These are phyloP conservation scores for Ganoderma boninense DNA, from an alignment of 1,284 basidiomycete species.

Conservation along the genomic window DNA sequence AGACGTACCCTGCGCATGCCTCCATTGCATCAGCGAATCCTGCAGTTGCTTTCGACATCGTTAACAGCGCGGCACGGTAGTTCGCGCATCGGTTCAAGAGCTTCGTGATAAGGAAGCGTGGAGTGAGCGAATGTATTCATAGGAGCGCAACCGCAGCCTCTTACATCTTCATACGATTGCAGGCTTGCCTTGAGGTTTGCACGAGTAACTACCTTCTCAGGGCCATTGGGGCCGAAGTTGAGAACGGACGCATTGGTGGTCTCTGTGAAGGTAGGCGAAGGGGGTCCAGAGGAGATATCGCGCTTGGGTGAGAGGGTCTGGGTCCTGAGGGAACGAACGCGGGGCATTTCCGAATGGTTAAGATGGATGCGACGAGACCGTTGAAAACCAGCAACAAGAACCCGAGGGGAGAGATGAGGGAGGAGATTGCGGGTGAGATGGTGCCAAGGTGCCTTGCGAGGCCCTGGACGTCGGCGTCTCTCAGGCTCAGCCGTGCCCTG, in stretches of 20 bases:
- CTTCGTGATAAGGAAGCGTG: constrained; percentile 47
- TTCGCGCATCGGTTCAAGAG: constrained; percentile 82
- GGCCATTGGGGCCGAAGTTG: constrained; percentile 75
- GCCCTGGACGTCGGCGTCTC: constrained; percentile 6
- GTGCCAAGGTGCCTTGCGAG: constrained; percentile 14
- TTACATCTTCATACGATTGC: constrained; percentile 82
- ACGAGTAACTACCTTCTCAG: constrained; percentile 84
- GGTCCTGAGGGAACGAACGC: constrained; percentile 66
- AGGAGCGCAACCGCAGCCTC: constrained; percentile 34
- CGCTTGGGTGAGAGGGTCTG: constrained; percentile 58
- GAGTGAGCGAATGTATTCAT: constrained; percentile 14
- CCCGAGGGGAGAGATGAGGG: constrained; percentile 16
- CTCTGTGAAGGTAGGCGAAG: constrained; percentile 86
- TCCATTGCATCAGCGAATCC: constrained; percentile 89
- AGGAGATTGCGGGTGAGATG: constrained; percentile 22
- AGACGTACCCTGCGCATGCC: constrained; percentile 77
- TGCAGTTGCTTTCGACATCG: constrained; percentile 87
- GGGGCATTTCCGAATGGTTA: constrained; percentile 54
- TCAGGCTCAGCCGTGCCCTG: constrained; percentile 1
- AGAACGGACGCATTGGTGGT: constrained; percentile 78
- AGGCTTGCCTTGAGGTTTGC: constrained; percentile 81
- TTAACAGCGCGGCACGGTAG: constrained; percentile 86
- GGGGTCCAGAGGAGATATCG: constrained; percentile 63
- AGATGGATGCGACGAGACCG: constrained; percentile 8
- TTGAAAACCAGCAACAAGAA: constrained; percentile 11